phyloP scores from a whole-genome alignment of 1,284 basidiomycete species.

The Vanrija humicola region DNA sequence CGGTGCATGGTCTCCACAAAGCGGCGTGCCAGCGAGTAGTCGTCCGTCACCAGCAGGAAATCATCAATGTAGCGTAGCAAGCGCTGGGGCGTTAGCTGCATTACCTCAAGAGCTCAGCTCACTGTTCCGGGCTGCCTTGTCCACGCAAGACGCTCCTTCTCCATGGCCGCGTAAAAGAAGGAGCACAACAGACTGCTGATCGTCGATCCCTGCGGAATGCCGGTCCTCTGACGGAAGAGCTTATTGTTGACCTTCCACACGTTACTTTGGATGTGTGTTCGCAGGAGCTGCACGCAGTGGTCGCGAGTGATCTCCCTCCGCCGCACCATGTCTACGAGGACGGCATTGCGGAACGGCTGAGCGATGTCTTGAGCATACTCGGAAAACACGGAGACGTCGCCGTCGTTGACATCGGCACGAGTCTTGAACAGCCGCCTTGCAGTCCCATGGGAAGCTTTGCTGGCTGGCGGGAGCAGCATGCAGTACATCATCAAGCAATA shows the following conservation, averaged over 20 bases:
- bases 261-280: conserved; percentile 86
- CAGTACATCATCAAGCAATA: conserved; percentile 38
- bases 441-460: conserved; percentile 28
- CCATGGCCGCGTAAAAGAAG: conserved; percentile 90
- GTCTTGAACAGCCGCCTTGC: conserved; percentile 37
- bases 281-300: conserved; percentile 67
- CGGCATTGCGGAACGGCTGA: conserved; percentile 64
- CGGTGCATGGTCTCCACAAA: conserved; percentile 78
- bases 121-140: conserved; percentile 62
- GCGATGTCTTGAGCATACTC: conserved; percentile 57
- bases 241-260: conserved; percentile 67
- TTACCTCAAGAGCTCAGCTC: conserved; percentile 30
- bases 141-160: conserved; percentile 61
- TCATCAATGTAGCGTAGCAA: conserved; percentile 88
- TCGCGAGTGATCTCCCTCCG: conserved; percentile 46
- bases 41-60: conserved; percentile 82
- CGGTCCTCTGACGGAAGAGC: conserved; percentile 65
- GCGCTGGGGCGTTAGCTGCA: conserved; percentile 52
- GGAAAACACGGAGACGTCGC: conserved; percentile 10
- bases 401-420: conserved; percentile 24
- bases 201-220: conserved; percentile 94
- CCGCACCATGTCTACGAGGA: conserved; percentile 77
- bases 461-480: conserved; percentile 38
- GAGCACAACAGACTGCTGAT: conserved; percentile 85
- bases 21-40: conserved; percentile 57